Evolutionary conservation across 1,284 basidiomycete species (phyloP).

Genomic region (Gymnopus androsaceus): DNA sequence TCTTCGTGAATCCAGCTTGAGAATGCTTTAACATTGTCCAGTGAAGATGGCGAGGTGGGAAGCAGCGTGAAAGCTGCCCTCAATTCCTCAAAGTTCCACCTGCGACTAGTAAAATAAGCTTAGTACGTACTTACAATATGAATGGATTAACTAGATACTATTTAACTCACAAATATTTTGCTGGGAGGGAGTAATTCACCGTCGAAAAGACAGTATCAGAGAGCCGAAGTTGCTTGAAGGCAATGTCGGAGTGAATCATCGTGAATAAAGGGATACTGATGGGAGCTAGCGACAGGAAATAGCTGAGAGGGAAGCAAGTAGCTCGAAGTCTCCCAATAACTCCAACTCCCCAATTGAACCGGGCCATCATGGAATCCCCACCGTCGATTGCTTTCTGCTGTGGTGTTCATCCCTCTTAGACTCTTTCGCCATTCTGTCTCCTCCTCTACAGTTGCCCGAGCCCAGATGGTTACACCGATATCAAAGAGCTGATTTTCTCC

Average conservation of each 20-base stretch:
- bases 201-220: constrained; percentile 27
- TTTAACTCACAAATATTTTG: constrained; percentile 32
- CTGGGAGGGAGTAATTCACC: constrained; percentile 31
- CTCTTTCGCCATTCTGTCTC: constrained; percentile 5
- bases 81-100: constrained; percentile 16
- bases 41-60: constrained; percentile 31
- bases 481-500: constrained; percentile 31
- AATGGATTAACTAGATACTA: background rate
- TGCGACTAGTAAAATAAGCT: too few relatives aligned
- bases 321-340: too few relatives aligned
- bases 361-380: background rate
- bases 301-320: too few relatives aligned
- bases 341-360: background rate
- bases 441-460: constrained; percentile 17
- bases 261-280: background rate
- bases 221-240: constrained; percentile 31
- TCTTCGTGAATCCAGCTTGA: constrained; percentile 31
- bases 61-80: constrained; percentile 35
- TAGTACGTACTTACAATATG: background rate
- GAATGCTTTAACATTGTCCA: constrained; percentile 29
- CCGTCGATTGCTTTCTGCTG: background rate
- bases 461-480: constrained; percentile 35
- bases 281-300: too few relatives aligned
- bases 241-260: constrained; percentile 32
- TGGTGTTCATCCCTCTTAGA: background rate